Percentiles rank a stretch among this genome's conserved stretches.
Conservation (phyloP, 2,329 filamentous ascomycete species). For the Xylariales sp. region DNA sequence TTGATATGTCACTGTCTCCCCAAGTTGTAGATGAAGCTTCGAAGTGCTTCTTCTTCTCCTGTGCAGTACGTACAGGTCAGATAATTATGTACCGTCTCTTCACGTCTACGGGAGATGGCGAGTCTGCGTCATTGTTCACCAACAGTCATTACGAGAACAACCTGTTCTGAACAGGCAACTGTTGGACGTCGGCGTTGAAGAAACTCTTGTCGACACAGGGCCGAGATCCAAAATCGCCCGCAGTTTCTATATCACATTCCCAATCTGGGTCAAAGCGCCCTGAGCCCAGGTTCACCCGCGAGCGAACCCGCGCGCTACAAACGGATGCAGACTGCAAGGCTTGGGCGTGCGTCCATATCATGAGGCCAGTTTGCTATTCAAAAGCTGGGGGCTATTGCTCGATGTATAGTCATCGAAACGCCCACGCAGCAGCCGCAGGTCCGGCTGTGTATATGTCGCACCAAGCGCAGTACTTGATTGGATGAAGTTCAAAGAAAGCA, state of each 20-base stretch:
- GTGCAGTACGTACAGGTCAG: not conserved
- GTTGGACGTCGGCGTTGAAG: conserved; percentile 1
- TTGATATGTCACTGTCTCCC: not conserved
- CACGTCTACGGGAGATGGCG: not conserved
- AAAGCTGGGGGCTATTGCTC: not conserved
- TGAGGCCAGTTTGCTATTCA: not conserved
- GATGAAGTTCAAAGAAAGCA: conserved; percentile 3
- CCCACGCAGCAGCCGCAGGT: conserved; percentile 1
- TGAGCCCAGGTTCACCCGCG: conserved; percentile 3
- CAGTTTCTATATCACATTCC: conserved; percentile 11
- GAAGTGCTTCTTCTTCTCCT: too few relatives aligned
- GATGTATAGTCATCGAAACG: not conserved
- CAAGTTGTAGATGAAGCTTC: not conserved
- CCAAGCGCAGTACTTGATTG: conserved; percentile 4
- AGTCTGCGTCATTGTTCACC: conserved; percentile 3
- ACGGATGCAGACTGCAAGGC: not conserved
- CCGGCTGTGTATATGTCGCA: not conserved
- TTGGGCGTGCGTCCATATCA: not conserved
- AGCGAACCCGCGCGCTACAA: conserved; percentile 2
- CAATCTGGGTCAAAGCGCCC: conserved; percentile 7
- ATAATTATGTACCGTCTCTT: not conserved
- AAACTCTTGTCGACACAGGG: conserved; percentile 1
- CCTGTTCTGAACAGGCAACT: conserved; percentile 8
- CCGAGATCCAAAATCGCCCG: conserved; percentile 6
- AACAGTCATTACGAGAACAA: conserved; percentile 1